Evolutionary conservation across 1,139 yeast species (phyloP), one percentile per base, ranked within the genome.

Genomic region (Geotrichum citri-aurantii): DNA sequence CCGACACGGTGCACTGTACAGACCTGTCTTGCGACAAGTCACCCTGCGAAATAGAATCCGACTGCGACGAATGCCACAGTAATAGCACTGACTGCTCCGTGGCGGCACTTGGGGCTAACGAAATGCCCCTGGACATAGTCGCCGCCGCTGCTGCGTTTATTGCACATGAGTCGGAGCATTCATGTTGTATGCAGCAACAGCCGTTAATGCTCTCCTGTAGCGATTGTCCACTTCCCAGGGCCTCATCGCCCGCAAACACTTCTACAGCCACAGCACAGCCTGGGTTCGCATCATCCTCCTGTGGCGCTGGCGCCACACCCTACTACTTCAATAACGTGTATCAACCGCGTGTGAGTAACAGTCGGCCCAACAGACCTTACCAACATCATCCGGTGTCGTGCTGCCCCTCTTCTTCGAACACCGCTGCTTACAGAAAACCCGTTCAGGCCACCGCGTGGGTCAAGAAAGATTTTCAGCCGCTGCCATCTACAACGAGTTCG

Each of bases 91-190:
- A 37, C 42, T 37, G 42, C 17, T n/a, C 42, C 19, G 19, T n/a
- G 19, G 17, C 19, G 19, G 42, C 42, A 14, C 42, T n/a, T 29
- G 19, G n/a, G 17, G 7, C 23, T 8, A 21, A 23, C 26, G 56
- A 53, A 26, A 31, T 23, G 26, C 48, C 56, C n/a, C 24, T 47
- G 4, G 51, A 40, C 27, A 24, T 37, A 10, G 51, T 53, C 14
- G 51, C 51, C 4, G 51, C 56, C 24, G 51, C 56, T n/a, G 51
- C 56, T 4, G 44, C 24, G 10, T 24, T 47, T 21, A 33, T 47
- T 23, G 17, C 56, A 0, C 37, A 37, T 21, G 55, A 52, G 26
- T 19, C 49, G 24, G 23, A 29, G n/a, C 7, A 23, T 23, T 14
- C n/a, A n/a, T n/a, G 37, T 27, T 27, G 48, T 19, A 21, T n/a